phyloP scores from a whole-genome alignment of 805 yeast genomes.

The Myxozyma neotropica region DNA sequence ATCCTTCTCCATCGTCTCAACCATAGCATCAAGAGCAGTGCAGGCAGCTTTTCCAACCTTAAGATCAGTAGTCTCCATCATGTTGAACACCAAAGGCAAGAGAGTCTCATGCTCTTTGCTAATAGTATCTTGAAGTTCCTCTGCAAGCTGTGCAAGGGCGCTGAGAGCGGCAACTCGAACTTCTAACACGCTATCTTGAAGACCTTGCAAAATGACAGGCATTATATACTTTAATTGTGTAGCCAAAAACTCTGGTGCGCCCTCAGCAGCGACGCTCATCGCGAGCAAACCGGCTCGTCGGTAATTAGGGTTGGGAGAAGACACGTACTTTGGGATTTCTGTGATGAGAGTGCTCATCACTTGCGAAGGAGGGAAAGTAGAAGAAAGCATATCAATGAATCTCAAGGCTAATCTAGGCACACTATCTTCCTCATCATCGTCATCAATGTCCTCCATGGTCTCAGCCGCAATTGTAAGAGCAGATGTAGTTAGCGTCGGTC shows the following conservation, averaged over 20 bases:
- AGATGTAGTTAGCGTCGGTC: constrained; percentile 72
- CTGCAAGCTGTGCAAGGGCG: constrained; percentile 73
- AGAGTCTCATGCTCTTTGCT: constrained; percentile 82
- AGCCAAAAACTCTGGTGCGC: constrained; percentile 91
- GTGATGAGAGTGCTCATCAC: constrained; percentile 76
- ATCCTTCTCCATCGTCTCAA: constrained; percentile 88
- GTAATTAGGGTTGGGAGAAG: constrained; percentile 68
- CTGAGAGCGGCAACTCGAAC: constrained; percentile 87
- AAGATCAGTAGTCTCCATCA: constrained; percentile 78
- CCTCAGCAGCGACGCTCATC: constrained; percentile 79
- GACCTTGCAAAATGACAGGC: constrained; percentile 71
- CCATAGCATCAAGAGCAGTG: constrained; percentile 83
- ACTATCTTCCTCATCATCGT: constrained; percentile 86
- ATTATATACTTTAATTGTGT: constrained; percentile 73
- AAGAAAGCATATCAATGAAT: constrained; percentile 73
- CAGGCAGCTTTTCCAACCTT: constrained; percentile 90
- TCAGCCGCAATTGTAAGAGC: constrained; percentile 80
- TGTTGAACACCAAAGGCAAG: constrained; percentile 81
- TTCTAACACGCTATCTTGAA: constrained; percentile 69
- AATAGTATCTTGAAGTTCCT: constrained; percentile 80
- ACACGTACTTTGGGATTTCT: constrained; percentile 44
- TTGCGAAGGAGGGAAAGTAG: constrained; percentile 90
- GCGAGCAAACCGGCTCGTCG: constrained; percentile 86
- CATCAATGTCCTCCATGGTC: constrained; percentile 74
- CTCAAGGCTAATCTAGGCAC: constrained; percentile 79